These are phyloP conservation scores for Singerocomus inundabilis DNA, from an alignment of 1,284 basidiomycete genomes.

Conservation along the genomic window DNA sequence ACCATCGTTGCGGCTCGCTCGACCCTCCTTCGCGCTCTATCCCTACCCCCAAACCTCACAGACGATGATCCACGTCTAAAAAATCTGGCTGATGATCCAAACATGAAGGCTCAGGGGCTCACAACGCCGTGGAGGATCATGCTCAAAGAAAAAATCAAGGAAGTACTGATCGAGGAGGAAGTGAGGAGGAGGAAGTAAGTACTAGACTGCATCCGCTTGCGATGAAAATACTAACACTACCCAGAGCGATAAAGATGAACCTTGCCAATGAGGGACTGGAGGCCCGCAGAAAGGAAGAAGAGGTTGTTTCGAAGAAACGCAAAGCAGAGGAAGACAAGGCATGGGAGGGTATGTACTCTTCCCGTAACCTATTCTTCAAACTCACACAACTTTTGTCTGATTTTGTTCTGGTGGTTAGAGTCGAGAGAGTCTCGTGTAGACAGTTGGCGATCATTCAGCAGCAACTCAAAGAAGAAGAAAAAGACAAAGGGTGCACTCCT, in stretches of 20 bases:
- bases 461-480: conserved; percentile 70
- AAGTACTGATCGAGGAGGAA: conserved; percentile 80
- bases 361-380: background rate
- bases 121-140: conserved; percentile 61
- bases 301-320: conserved; percentile 67
- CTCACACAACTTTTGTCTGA: background rate
- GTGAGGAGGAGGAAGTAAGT: conserved; percentile 73
- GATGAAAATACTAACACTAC: conserved; percentile 1
- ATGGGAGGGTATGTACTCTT: conserved; percentile 69
- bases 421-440: conserved; percentile 77
- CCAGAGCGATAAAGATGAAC: conserved; percentile 82
- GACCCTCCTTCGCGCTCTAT: conserved; percentile 56
- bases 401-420: conserved; percentile 41
- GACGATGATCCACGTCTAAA: conserved; percentile 57
- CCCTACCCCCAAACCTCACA: conserved; percentile 54
- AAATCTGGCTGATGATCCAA: conserved; percentile 39
- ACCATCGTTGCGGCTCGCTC: conserved; percentile 69
- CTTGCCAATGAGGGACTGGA: conserved; percentile 83
- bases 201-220: conserved; percentile 1
- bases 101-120: conserved; percentile 33
- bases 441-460: conserved; percentile 73
- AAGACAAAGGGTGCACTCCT: conserved; percentile 65
- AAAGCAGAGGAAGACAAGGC: conserved; percentile 78
- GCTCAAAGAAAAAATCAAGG: conserved; percentile 67
- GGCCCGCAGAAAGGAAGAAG: conserved; percentile 81